phyloP scores from a whole-genome alignment of 1,139 yeast species.

The Saccharomyces hybrid region DNA sequence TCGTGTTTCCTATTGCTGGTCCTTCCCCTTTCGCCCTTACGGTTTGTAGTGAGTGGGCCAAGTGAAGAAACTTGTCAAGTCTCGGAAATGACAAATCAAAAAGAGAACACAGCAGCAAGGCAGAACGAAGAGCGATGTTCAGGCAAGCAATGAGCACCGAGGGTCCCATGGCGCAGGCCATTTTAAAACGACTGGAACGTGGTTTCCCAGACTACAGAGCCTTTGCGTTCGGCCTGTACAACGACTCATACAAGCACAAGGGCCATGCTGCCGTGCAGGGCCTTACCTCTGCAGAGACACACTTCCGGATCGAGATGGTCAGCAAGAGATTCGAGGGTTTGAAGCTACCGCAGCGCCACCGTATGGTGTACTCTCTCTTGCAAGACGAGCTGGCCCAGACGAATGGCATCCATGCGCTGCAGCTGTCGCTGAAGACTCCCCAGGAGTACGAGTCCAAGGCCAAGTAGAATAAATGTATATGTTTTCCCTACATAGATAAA shows the following conservation, averaged over 20 bases:
- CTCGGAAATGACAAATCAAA: background rate
- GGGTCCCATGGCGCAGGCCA: constrained; percentile 49
- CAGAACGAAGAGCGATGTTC: background rate
- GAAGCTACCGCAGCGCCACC: constrained; percentile 67
- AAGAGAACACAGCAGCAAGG: background rate
- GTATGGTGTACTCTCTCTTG: constrained; percentile 61
- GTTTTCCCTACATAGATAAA: background rate
- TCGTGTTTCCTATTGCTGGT: background rate
- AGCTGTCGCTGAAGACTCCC: constrained; percentile 73
- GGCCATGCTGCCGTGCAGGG: constrained; percentile 83
- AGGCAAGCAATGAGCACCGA: constrained; percentile 18
- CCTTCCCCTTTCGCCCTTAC: background rate
- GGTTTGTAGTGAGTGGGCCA: background rate
- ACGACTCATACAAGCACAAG: constrained; percentile 84
- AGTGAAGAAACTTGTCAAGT: background rate
- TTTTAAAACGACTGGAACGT: constrained; percentile 40
- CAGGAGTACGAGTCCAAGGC: constrained; percentile 40
- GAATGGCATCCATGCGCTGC: constrained; percentile 83
- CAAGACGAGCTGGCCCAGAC: constrained; percentile 58
- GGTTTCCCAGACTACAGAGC: constrained; percentile 43
- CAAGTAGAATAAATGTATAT: constrained; percentile 20
- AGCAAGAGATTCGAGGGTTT: constrained; percentile 64
- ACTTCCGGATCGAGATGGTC: constrained; percentile 65
- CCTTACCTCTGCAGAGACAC: constrained; percentile 70
- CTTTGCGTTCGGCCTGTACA: constrained; percentile 44